Base-by-base conservation (phyloP, 192 early-diverging fungal species). In the Rhizophagus clarus region DNA sequence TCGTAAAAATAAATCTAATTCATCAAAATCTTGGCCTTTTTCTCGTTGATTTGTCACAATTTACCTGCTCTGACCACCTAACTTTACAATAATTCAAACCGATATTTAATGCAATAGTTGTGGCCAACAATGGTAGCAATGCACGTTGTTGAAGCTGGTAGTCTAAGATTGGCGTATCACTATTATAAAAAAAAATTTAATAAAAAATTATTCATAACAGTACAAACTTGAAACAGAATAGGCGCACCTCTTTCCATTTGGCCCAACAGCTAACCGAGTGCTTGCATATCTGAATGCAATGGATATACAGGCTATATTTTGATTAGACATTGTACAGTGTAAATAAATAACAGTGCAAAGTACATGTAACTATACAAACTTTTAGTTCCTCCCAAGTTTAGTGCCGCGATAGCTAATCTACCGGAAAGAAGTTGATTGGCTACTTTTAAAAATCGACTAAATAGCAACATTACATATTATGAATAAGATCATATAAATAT, bases 121-220 rank as follows among this genome's bases (percentile, higher is more conserved):
- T 82, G 11, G 88, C 88, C 51, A 94, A 81, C 15, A 94, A 80
- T 22, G 93, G 93, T 34, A 94, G 72, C 61, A 94, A 80, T 8
- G 93, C 93, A 29, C 88, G 86, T 80, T 94, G 93, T 82, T 94
- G 93, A 56, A 94, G 84, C 83, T 94, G 93, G 87, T 93, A 94
- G 24, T 82, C 85, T 61, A 93, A 85, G 79, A 94, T 94, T 4
- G 93, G 89, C 14, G 92, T 92, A 76, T 94, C 92, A 64, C 87
- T 86, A 66, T 24, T 15, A 61, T 5, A 29, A 17, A 61, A 26
- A 63, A 8, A 8, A 61, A 34, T n/a, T 28, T 28, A 76, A 56
- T 60, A 42, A 49, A 28, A 61, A 22, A 62, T 24, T 72, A 40
- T 49, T 72, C 12, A 72, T 9, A n/a, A 47, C 4, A 7, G 5